These are phyloP conservation scores for Cadophora sp. DNA, from an alignment of 2,329 filamentous ascomycete genomes.

Conservation along the genomic window DNA sequence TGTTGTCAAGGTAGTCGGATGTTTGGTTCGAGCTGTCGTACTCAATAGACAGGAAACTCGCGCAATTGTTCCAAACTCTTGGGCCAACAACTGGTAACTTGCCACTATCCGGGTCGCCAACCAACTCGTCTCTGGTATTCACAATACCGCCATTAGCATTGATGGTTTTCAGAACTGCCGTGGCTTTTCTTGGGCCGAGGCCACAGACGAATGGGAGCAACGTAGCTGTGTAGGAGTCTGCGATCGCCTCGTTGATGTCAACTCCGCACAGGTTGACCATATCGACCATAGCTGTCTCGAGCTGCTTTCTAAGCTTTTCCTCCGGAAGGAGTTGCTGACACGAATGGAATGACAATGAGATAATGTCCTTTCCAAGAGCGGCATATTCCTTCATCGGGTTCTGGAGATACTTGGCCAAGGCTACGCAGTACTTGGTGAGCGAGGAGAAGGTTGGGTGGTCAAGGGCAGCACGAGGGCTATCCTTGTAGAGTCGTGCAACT, in stretches of 20 bases:
- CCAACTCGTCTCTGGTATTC: constrained; percentile 82
- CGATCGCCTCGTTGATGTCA: constrained; percentile 90
- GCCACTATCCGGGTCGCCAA: constrained; percentile 84
- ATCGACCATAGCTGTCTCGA: constrained; percentile 97
- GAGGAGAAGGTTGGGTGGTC: constrained; percentile 84
- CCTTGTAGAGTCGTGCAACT: constrained; percentile 94
- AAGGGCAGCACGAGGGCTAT: constrained; percentile 77
- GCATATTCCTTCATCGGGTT: constrained; percentile 97
- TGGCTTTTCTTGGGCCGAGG: constrained; percentile 89
- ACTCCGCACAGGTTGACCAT: constrained; percentile 98
- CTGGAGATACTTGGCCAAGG: constrained; percentile 88
- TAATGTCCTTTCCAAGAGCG: constrained; percentile 85
- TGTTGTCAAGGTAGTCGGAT: constrained; percentile 94
- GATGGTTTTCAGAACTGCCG: constrained; percentile 84
- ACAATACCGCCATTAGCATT: constrained; percentile 89
- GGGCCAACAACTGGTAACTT: constrained; percentile 83
- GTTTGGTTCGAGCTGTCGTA: constrained; percentile 83
- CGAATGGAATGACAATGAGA: constrained; percentile 86
- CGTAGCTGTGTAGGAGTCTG: constrained; percentile 81
- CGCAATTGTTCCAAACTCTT: constrained; percentile 95
- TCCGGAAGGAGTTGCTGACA: constrained; percentile 88
- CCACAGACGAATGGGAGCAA: constrained; percentile 91
- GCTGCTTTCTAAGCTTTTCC: constrained; percentile 83
- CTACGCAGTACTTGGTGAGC: constrained; percentile 87
- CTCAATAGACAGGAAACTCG: constrained; percentile 90